These are phyloP conservation scores for Mycocalia duriaeana DNA, from an alignment of 1,284 basidiomycete species.

Conservation along the genomic window DNA sequence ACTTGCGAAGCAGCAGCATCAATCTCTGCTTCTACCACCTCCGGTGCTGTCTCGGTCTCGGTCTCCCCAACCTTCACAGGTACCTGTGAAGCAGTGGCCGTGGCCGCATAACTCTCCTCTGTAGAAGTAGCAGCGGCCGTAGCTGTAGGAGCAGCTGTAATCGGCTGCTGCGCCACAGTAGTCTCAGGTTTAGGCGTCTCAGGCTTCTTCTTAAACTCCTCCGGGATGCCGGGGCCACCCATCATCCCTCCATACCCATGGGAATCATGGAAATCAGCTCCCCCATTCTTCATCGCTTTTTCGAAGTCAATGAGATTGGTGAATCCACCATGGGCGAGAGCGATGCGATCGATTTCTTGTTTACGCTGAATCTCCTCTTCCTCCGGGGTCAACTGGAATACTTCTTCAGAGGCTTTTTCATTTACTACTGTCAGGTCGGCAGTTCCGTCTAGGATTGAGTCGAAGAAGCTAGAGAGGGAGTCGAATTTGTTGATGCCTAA, in stretches of 20 bases:
- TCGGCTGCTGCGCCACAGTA: not conserved
- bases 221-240: conserved; percentile 31
- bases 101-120: not conserved
- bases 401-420: conserved; percentile 34
- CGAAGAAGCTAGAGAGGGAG: conserved; percentile 63
- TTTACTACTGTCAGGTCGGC: conserved; percentile 44
- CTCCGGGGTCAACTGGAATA: conserved; percentile 36
- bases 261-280: conserved; percentile 38
- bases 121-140: not conserved
- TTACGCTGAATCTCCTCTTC: conserved; percentile 43
- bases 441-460: conserved; percentile 60
- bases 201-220: conserved; percentile 18
- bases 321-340: conserved; percentile 47
- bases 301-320: conserved; percentile 49
- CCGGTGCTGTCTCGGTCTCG: not conserved
- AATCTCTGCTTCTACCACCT: not conserved
- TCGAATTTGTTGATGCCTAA: conserved; percentile 62
- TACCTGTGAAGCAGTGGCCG: not conserved
- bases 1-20: not conserved
- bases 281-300: conserved; percentile 40
- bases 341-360: conserved; percentile 49
- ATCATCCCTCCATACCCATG: conserved; percentile 42
- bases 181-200: conserved; percentile 7
- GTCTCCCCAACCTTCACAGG: not conserved
- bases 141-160: not conserved